Conservation (phyloP, 345 rosid genomes). For the Hypericum androsaemum region DNA sequence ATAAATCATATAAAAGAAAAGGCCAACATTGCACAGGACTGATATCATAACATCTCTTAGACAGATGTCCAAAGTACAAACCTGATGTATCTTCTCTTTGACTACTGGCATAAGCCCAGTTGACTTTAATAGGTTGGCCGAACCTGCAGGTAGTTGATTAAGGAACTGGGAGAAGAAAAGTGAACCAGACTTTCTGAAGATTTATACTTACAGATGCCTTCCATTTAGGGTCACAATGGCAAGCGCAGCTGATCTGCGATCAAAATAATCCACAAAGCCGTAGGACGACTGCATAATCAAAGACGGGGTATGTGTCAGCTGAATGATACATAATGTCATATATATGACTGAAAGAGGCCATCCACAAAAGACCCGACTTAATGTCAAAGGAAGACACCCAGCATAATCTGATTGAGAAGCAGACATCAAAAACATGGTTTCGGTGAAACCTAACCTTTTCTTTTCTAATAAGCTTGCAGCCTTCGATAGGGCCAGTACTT, state of each 20-base stretch:
- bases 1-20: background rate
- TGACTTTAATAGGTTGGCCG: slow-evolving; percentile 14
- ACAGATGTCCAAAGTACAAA: background rate
- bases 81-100: slow-evolving; percentile 13
- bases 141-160: slow-evolving; percentile 11
- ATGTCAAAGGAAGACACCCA: too few relatives aligned
- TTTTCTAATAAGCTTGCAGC: slow-evolving; percentile 23
- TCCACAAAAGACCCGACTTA: too few relatives aligned
- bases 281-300: slow-evolving; percentile 20
- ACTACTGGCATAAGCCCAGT: slow-evolving; percentile 18
- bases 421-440: background rate
- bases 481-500: slow-evolving; percentile 19
- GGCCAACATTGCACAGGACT: background rate
- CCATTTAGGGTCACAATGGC: slow-evolving; percentile 26
- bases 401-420: background rate
- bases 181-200: background rate
- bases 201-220: slow-evolving; percentile 22
- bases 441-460: slow-evolving; percentile 20
- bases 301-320: background rate
- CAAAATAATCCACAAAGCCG: slow-evolving; percentile 27
- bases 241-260: slow-evolving; percentile 21
- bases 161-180: slow-evolving; percentile 4
- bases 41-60: background rate
- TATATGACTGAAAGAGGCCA: too few relatives aligned
- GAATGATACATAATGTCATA: too few relatives aligned